Percentiles rank a stretch among this genome's conserved stretches.
Evolutionary conservation across 306 rosid species (phyloP).

Genomic region (Begonia fuchsioides): DNA sequence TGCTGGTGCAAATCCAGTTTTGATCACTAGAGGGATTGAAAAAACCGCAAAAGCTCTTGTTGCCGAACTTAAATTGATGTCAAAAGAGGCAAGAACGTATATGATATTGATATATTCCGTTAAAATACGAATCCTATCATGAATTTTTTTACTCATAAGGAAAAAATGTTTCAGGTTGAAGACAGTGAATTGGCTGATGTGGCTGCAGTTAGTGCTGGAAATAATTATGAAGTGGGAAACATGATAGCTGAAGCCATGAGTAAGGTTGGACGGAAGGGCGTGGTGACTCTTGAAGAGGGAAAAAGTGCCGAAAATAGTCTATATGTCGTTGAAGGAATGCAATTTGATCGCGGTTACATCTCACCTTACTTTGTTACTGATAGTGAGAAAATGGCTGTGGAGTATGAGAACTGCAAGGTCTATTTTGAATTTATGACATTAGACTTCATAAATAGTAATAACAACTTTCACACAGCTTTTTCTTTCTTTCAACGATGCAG

Average conservation of each 20-base stretch:
- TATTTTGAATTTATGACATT: neutral
- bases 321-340: conserved; percentile 99
- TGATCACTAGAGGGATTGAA: conserved; percentile 95
- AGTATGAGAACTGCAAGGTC: conserved; percentile 94
- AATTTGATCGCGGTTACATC: conserved; percentile 92
- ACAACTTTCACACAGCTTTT: too few species aligned
- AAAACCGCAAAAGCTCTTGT: conserved; percentile 80
- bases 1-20: conserved; percentile 97
- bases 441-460: too few species aligned
- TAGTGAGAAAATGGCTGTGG: conserved; percentile 95
- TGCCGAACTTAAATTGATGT: conserved; percentile 59
- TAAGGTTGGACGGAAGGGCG: conserved; percentile 95
- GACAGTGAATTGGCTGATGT: conserved; percentile 96
- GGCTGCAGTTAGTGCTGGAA: conserved; percentile 99
- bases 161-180: conserved; percentile 52
- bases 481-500: conserved; percentile 20
- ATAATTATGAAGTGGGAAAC: conserved; percentile 78
- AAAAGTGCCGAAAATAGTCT: conserved; percentile 87
- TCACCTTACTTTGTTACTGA: conserved; percentile 97
- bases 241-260: conserved; percentile 99
- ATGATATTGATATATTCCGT: neutral
- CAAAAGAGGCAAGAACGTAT: conserved; percentile 56
- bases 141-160: neutral
- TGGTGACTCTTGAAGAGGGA: conserved; percentile 97
- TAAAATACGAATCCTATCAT: neutral